These are phyloP conservation scores for Hypericum perforatum DNA, from an alignment of 345 rosid species.

Conservation along the genomic window DNA sequence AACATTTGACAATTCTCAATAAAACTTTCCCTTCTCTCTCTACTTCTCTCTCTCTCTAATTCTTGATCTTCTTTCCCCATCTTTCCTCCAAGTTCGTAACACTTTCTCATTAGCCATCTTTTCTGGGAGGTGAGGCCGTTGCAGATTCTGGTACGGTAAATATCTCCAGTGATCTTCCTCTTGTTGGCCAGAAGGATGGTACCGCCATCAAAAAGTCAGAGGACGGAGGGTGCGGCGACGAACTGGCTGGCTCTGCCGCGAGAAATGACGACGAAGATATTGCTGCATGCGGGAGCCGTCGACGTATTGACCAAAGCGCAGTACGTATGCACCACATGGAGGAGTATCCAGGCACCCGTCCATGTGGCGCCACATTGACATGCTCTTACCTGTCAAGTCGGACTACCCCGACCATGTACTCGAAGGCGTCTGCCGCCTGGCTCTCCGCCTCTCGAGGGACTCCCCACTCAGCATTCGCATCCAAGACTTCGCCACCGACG, in stretches of 20 bases:
- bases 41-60: no score
- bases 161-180: no score
- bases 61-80: no score
- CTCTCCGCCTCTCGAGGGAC: constrained; percentile 51
- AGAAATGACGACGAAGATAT: constrained; percentile 35
- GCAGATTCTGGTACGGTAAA: no score
- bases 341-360: constrained; percentile 35
- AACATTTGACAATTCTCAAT: no score
- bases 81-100: no score
- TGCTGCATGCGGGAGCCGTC: constrained; percentile 26
- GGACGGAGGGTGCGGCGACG: neutral
- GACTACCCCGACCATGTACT: neutral
- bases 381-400: constrained; percentile 7
- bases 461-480: constrained; percentile 30
- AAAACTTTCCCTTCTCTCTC: no score
- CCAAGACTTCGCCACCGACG: constrained; percentile 28
- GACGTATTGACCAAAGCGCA: constrained; percentile 35
- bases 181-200: no score
- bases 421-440: constrained; percentile 30
- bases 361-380: constrained; percentile 41
- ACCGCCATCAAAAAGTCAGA: no score
- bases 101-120: no score
- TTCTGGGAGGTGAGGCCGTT: no score
- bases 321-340: constrained; percentile 51
- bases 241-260: constrained; percentile 50